Percentiles rank a stretch among this genome's conserved stretches.
Conservation (phyloP, 129 eudicot species). For the Tagetes erecta region DNA sequence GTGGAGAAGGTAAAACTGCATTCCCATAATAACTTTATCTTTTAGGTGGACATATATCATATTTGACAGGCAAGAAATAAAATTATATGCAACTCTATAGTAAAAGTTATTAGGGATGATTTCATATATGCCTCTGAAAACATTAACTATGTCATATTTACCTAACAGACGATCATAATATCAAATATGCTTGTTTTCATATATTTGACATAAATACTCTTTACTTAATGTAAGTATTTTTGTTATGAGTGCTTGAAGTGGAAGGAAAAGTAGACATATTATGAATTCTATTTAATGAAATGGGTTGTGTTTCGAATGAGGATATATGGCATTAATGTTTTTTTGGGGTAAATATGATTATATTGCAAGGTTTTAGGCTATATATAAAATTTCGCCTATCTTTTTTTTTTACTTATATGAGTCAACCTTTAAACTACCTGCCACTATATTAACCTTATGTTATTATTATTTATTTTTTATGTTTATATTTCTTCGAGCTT, state of each 20-base stretch:
- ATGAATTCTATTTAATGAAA: not conserved
- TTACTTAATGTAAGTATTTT: not conserved
- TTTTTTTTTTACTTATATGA: not conserved
- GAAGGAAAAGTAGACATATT: not conserved
- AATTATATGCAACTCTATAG: not conserved
- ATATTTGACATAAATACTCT: not conserved
- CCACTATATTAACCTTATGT: not conserved
- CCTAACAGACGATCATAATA: not conserved
- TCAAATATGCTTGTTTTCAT: not conserved
- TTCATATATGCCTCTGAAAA: not conserved
- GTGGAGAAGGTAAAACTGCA: constrained; percentile 42
- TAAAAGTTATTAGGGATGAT: too few relatives aligned
- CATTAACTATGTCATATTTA: not conserved
- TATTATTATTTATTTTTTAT: not conserved
- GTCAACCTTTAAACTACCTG: not conserved
- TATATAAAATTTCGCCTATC: too few relatives aligned
- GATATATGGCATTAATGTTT: not conserved
- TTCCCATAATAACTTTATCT: constrained; percentile 2
- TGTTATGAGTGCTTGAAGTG: not conserved
- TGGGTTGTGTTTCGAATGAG: not conserved
- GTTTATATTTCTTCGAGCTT: not conserved
- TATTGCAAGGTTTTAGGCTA: too few relatives aligned
- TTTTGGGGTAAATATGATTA: not conserved
- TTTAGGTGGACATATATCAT: not conserved
- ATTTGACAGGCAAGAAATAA: not conserved